Evolutionary conservation across 1,284 basidiomycete genomes (phyloP), one percentile per base, ranked within the genome.

Genomic region (Boletellus dicymbophilus): DNA sequence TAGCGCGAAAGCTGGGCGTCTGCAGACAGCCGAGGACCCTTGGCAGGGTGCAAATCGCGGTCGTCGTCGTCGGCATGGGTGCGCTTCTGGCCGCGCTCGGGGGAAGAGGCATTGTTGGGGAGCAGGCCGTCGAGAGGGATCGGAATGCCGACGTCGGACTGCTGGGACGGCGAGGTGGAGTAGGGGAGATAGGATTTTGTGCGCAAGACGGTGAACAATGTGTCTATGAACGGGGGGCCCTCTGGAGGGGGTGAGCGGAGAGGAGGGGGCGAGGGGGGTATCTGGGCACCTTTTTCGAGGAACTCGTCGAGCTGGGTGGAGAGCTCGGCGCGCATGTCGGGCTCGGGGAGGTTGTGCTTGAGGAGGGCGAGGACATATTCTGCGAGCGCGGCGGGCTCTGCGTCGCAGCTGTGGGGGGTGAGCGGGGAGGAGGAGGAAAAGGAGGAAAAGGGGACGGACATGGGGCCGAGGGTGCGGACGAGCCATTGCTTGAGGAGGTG

Each of bases 351-450:
- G 71, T 93, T 92, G 69, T 96, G 93, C 66, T 94, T 94, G 50
- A 98, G 75, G 46, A 98, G 76, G n/a, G 95, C 95, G 43, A 97
- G 81, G 58, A 98, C 89, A 67, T 98, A 98, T 67, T 98, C 94
- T 13, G 93, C 88, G 44, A 98, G 83, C 20, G 95, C 93, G 28
- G 88, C 86, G 22, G 95, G 95, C 68, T 98, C 95, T 46, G 95
- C 95, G 69, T 98, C 95, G 67, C 93, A 97, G 77, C 94, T 97
- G 63, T 23, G 49, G 40, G 36, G 50, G 18, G 43, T 53, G 48
- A 51, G 55, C 30, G 33, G 53, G 7, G n/a, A n/a, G n/a, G n/a
- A n/a, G n/a, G n/a, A n/a, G n/a, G n/a, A n/a, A n/a, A n/a, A n/a
- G n/a, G n/a, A n/a, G n/a, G n/a, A n/a, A 18, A 1, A 0, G 16